Base-by-base conservation (phyloP, 2,329 filamentous ascomycete genomes). In the Epichloe baconii region DNA sequence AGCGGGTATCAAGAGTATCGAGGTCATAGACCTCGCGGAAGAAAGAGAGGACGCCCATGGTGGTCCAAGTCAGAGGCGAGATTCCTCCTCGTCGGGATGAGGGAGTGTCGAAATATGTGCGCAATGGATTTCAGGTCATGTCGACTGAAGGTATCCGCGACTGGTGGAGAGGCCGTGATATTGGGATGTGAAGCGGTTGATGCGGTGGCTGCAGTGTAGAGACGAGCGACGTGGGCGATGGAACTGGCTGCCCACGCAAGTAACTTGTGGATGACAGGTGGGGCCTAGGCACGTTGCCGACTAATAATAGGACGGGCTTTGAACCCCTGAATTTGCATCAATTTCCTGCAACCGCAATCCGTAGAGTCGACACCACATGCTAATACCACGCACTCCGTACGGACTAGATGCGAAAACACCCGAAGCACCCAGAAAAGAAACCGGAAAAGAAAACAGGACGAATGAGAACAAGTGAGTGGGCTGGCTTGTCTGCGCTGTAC, bases 1-100 rank as follows among this genome's bases (percentile, higher is more conserved):
- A 78, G 56, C 74, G 72, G 52, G 75, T 78, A 65, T 77, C 74
- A 63, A 83, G 71, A 15, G 79, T 82, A 58, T 83, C 77, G 54
- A 82, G 74, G 56, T 78, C 76, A 70, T 86, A 87, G 61, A 85
- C 76, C 55, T 66, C 69, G 56, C 67, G 62, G 46, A 76, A 59
- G 58, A 70, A 72, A 54, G 71, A 69, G 53, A 70, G 50, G 55
- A 66, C 57, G 57, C 68, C 68, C 71, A 76, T 75, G 58, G 58
- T 61, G 60, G 51, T 44, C 19, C 12, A n/a, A 5, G 17, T 5
- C 34, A 15, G 49, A 36, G 5, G 36, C 6, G 36, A 7, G 3
- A 6, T 10, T 17, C 19, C 14, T 35, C n/a, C 38, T 48, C 21
- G 36, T 5, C 31, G 14, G 12, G 17, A 45, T 45, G 43, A 44